Evolutionary conservation across 2,329 filamentous ascomycete species (phyloP).

Genomic region (Thermochaetoides dissita): DNA sequence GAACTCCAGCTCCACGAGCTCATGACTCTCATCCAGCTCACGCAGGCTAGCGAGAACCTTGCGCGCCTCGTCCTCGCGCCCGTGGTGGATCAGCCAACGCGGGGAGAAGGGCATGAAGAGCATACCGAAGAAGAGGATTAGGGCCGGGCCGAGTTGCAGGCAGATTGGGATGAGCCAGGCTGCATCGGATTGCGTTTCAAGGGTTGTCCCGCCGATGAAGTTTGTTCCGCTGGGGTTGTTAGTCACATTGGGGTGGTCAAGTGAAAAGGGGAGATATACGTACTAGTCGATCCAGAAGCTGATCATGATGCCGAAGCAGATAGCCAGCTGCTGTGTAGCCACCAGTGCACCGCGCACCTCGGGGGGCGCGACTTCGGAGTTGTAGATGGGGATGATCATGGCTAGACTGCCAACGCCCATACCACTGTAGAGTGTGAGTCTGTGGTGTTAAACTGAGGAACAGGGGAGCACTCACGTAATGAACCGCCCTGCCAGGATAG

Average conservation of each 20-base stretch:
- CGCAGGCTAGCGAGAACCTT: slow-evolving; percentile 50
- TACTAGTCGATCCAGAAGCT: slow-evolving; percentile 50
- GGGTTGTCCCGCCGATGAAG: slow-evolving; percentile 43
- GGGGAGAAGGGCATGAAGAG: slow-evolving; percentile 69
- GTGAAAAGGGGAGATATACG: slow-evolving; percentile 7
- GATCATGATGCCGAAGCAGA: slow-evolving; percentile 50
- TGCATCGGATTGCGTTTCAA: slow-evolving; percentile 43
- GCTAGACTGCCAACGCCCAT: slow-evolving; percentile 56
- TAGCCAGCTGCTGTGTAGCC: slow-evolving; percentile 36
- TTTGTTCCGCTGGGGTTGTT: slow-evolving; percentile 39
- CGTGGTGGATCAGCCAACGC: slow-evolving; percentile 59
- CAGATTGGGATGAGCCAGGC: slow-evolving; percentile 64
- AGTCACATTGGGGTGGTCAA: neutral
- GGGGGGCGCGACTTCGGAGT: slow-evolving; percentile 33
- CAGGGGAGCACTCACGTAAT: slow-evolving; percentile 35
- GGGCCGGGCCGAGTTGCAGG: slow-evolving; percentile 54
- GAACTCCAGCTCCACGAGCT: slow-evolving; percentile 60
- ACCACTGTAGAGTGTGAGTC: slow-evolving; percentile 33
- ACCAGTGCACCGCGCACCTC: slow-evolving; percentile 34
- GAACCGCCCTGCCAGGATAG: slow-evolving; percentile 58
- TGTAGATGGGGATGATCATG: slow-evolving; percentile 42
- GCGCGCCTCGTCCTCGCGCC: slow-evolving; percentile 53
- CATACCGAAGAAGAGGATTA: slow-evolving; percentile 56
- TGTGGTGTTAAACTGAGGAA: neutral
- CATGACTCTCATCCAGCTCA: slow-evolving; percentile 44